Evolutionary conservation across 2,329 filamentous ascomycete genomes (phyloP).

Genomic region (Bipolaris victoriae): DNA sequence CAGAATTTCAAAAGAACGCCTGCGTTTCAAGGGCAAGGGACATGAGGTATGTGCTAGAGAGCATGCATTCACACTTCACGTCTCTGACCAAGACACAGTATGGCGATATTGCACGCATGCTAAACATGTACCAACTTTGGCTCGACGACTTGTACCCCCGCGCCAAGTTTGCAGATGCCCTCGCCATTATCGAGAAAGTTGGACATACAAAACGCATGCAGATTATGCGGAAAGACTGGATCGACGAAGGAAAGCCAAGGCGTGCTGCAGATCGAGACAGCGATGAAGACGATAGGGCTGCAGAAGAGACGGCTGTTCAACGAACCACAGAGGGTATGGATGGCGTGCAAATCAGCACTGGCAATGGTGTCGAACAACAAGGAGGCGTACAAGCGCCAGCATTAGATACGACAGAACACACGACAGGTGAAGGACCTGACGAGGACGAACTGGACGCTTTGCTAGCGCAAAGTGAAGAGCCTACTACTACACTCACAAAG

Average conservation of each 20-base stretch:
- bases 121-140: slow-evolving; percentile 95
- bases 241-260: slow-evolving; percentile 73
- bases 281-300: slow-evolving; percentile 32
- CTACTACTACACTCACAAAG: slow-evolving; percentile 12
- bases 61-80: neutral
- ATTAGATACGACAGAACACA: slow-evolving; percentile 18
- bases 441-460: slow-evolving; percentile 61
- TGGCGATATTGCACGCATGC: slow-evolving; percentile 77
- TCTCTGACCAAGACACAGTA: slow-evolving; percentile 62
- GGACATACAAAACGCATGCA: slow-evolving; percentile 84
- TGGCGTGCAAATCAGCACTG: slow-evolving; percentile 12
- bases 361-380: slow-evolving; percentile 1
- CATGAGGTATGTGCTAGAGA: slow-evolving; percentile 71
- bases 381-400: slow-evolving; percentile 16
- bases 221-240: slow-evolving; percentile 78
- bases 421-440: slow-evolving; percentile 51
- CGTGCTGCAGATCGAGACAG: slow-evolving; percentile 33
- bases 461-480: slow-evolving; percentile 55
- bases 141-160: slow-evolving; percentile 95
- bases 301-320: slow-evolving; percentile 5
- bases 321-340: slow-evolving; percentile 17
- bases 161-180: slow-evolving; percentile 88
- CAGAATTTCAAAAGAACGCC: slow-evolving; percentile 68
- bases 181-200: slow-evolving; percentile 89
- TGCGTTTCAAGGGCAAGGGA: slow-evolving; percentile 90